phyloP scores from a whole-genome alignment of 805 yeast genomes.

The Geotrichum ghanense region DNA sequence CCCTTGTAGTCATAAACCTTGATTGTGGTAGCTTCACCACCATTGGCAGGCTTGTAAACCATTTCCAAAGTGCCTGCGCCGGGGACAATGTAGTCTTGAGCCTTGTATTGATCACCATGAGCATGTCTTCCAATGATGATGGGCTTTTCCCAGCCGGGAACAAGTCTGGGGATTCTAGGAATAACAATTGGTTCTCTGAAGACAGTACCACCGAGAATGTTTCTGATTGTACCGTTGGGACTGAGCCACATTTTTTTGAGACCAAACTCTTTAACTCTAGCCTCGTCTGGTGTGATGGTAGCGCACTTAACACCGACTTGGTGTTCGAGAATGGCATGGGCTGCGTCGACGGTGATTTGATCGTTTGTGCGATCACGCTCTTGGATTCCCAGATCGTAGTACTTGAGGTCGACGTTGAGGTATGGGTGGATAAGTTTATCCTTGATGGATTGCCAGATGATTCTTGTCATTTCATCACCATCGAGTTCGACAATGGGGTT shows the following conservation, averaged over 20 bases:
- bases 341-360: slow-evolving; percentile 80
- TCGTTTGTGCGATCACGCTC: slow-evolving; percentile 83
- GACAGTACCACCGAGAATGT: slow-evolving; percentile 91
- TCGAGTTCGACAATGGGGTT: slow-evolving; percentile 94
- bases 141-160: slow-evolving; percentile 90
- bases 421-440: slow-evolving; percentile 78
- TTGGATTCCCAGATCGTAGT: slow-evolving; percentile 82
- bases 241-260: slow-evolving; percentile 96
- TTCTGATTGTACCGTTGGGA: slow-evolving; percentile 95
- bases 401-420: slow-evolving; percentile 76
- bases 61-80: slow-evolving; percentile 71
- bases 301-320: slow-evolving; percentile 97
- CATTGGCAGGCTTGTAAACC: slow-evolving; percentile 60
- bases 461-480: slow-evolving; percentile 96
- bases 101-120: slow-evolving; percentile 92
- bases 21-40: slow-evolving; percentile 40
- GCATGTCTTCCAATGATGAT: slow-evolving; percentile 97
- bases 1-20: slow-evolving; percentile 62
- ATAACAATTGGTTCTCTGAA: slow-evolving; percentile 95
- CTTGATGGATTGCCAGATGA: slow-evolving; percentile 87
- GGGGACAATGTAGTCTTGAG: slow-evolving; percentile 74
- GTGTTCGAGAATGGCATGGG: slow-evolving; percentile 76
- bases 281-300: slow-evolving; percentile 92
- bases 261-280: slow-evolving; percentile 80
- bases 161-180: slow-evolving; percentile 74